Evolutionary conservation across 2,329 filamentous ascomycete genomes (phyloP).

Genomic region (Microsporum canis): DNA sequence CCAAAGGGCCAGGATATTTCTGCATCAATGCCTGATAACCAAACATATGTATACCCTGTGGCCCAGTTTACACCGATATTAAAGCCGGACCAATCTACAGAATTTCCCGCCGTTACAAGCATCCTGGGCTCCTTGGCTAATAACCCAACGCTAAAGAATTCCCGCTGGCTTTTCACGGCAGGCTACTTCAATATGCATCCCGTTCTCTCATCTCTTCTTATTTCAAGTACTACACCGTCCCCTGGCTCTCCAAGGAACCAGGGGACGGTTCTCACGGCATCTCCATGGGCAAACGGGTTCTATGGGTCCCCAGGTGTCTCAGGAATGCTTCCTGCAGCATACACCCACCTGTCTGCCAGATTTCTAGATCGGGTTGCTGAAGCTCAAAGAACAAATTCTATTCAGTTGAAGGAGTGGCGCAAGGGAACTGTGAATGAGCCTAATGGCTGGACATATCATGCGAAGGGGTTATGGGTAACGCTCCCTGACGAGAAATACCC

Average conservation of each 20-base stretch:
- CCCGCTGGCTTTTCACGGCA: constrained; percentile 90
- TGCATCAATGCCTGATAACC: constrained; percentile 34
- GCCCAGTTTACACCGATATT: constrained; percentile 81
- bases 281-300: constrained; percentile 90
- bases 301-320: constrained; percentile 80
- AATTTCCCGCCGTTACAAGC: constrained; percentile 67
- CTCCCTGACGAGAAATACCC: constrained; percentile 49
- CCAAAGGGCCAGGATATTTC: constrained; percentile 23
- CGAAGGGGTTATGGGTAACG: constrained; percentile 88
- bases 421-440: constrained; percentile 67
- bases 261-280: constrained; percentile 83
- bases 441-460: constrained; percentile 93
- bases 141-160: constrained; percentile 50
- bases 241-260: constrained; percentile 29
- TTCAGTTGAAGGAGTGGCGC: constrained; percentile 78
- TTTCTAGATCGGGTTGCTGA: constrained; percentile 57
- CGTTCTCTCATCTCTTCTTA: constrained; percentile 64
- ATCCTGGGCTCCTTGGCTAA: constrained; percentile 58
- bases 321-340: constrained; percentile 80
- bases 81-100: constrained; percentile 68
- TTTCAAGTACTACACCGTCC: constrained; percentile 50
- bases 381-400: constrained; percentile 45
- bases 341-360: constrained; percentile 72
- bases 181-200: constrained; percentile 98
- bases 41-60: constrained; percentile 72